Base-by-base conservation (phyloP, 352 stramenopile genomes). In the Phytopythium boreale region DNA sequence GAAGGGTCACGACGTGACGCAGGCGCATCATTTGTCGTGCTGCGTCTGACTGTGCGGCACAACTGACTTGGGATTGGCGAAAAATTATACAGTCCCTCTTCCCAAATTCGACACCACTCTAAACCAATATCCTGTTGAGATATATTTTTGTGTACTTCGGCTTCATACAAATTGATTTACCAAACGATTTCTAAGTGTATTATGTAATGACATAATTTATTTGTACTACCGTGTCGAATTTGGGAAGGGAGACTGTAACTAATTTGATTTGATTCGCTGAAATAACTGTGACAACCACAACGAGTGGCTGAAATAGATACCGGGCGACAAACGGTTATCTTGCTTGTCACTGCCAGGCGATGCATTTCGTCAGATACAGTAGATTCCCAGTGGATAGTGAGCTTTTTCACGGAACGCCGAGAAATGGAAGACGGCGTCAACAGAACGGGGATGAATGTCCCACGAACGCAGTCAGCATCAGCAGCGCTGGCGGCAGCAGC, bases 1-100 rank as follows among this genome's bases (percentile, higher is more conserved):
- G 24, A 62, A 62, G 41, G 41, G 39, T 39, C 56, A 22, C 26
- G 24, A 46, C 17, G 56, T 51, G 56, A 51, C 56, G 41, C 41
- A 17, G 41, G 31, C 31, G 52, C 52, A 43, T 59, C 52, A 59
- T 59, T 29, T 26, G 31, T 46, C 34, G 51, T 29, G 34, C 20
- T 27, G 29, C 29, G 1, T 2, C 7, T 1, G 4, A 0, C 17
- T 19, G 34, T 10, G 34, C 34, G 34, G 34, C 34, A 14, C 34
- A 39, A 3, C 5, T 7, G 20, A 14, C 6, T 27, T 19, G 3
- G 4, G 31, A 59, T 59, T 59, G 52, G 49, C 12, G 26, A 12
- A 37, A 56, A 56, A 29, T 10, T n/a, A n/a, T n/a, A n/a, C n/a
- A n/a, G n/a, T n/a, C n/a, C n/a, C n/a, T n/a, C n/a, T n/a, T 36